These are phyloP conservation scores for Pythium apleroticum DNA, from an alignment of 352 stramenopile genomes.

Conservation along the genomic window DNA sequence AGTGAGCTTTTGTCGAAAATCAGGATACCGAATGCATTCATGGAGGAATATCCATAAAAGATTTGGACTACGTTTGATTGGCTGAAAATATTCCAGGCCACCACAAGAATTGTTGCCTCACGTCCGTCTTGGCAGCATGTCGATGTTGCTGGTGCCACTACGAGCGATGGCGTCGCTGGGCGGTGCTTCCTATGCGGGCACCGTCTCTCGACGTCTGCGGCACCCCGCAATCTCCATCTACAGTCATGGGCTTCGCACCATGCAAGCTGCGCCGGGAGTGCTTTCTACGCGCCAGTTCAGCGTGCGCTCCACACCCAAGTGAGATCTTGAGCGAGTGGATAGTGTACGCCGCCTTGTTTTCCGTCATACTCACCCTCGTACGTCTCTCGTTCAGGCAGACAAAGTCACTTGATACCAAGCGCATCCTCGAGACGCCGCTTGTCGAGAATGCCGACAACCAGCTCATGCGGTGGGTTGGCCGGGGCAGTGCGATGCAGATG, in stretches of 20 bases:
- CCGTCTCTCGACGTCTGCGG: neutral
- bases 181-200: no score
- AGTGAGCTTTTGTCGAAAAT: neutral
- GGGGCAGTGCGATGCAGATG: conserved; percentile 66
- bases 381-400: neutral
- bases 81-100: conserved; percentile 3
- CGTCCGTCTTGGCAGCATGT: neutral
- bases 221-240: neutral
- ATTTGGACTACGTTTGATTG: conserved; percentile 2
- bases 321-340: neutral
- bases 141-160: neutral
- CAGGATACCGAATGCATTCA: neutral
- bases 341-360: neutral
- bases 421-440: conserved; percentile 53
- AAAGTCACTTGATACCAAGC: conserved; percentile 29
- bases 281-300: conserved; percentile 5
- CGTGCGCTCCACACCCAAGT: conserved; percentile 11
- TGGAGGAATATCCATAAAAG: neutral
- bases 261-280: neutral
- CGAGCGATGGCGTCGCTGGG: neutral
- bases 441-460: conserved; percentile 48
- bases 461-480: conserved; percentile 61
- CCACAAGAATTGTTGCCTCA: neutral
- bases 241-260: neutral
- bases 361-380: neutral